A percentile compares a stretch with the other conserved stretches of the same genome.
phyloP scores from a whole-genome alignment of 2,329 filamentous ascomycete genomes.

The Alternaria conjuncta region DNA sequence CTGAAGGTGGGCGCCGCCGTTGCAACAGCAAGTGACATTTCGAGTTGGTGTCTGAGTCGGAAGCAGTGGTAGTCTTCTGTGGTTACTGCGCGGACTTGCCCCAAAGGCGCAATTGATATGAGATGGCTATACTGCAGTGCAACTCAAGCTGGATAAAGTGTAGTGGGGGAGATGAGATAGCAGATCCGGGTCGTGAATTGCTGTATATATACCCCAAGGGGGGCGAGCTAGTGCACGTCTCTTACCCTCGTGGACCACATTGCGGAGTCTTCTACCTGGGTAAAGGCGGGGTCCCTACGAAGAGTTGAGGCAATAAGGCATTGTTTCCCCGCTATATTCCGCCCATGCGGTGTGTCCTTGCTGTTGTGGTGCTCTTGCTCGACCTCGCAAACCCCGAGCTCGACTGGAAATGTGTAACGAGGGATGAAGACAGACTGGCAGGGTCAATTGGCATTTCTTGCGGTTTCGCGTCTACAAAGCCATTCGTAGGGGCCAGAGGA shows the following conservation, averaged over 20 bases:
- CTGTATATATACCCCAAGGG: background rate
- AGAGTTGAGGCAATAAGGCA: background rate
- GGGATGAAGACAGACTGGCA: background rate
- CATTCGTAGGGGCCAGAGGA: background rate
- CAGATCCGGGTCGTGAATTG: background rate
- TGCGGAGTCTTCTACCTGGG: background rate
- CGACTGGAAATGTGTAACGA: background rate
- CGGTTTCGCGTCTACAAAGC: background rate
- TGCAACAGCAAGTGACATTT: slow-evolving; percentile 5
- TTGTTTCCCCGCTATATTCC: background rate
- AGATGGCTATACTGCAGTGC: background rate
- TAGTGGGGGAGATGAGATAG: background rate
- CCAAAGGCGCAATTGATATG: background rate
- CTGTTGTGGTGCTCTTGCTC: background rate
- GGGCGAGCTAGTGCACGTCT: background rate
- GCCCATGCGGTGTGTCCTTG: background rate
- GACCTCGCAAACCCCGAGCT: background rate
- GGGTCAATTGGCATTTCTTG: background rate
- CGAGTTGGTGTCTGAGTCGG: background rate
- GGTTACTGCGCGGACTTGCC: background rate
- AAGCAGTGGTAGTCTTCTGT: background rate
- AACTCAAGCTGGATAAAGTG: background rate
- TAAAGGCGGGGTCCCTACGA: background rate
- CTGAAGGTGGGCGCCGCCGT: slow-evolving; percentile 22
- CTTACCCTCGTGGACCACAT: background rate